phyloP scores from a whole-genome alignment of 768 basidiomycete genomes.

The Rhodotorula diobovata region DNA sequence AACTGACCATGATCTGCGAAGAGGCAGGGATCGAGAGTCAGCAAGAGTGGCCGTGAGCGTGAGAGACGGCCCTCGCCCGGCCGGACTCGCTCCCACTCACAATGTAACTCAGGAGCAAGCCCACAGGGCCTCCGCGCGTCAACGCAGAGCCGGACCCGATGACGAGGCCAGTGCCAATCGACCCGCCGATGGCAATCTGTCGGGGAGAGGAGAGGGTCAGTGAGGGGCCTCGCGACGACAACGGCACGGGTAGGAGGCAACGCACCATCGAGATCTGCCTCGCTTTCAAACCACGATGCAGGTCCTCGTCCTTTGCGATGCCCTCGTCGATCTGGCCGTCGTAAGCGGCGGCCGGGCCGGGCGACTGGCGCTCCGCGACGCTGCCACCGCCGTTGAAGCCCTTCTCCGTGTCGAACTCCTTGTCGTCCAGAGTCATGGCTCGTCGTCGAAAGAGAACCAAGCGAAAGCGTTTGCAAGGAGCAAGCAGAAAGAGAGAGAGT shows the following conservation, averaged over 20 bases:
- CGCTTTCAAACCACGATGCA: slow-evolving; percentile 30
- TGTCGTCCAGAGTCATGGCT: no score
- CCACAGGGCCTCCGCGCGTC: slow-evolving; percentile 26
- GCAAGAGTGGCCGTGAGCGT: not conserved
- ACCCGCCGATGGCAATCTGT: slow-evolving; percentile 24
- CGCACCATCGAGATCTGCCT: slow-evolving; percentile 26
- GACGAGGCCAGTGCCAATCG: slow-evolving; percentile 16
- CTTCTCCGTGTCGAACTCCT: no score
- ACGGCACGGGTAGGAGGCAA: rapidly evolving
- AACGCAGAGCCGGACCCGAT: not conserved
- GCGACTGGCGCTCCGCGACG: no score
- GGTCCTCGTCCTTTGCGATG: slow-evolving; percentile 2
- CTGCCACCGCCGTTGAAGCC: no score
- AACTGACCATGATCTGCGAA: not conserved
- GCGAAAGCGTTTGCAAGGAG: no score
- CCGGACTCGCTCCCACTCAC: slow-evolving; percentile 10
- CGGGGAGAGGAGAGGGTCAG: not conserved
- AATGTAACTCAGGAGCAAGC: slow-evolving; percentile 25
- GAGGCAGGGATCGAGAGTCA: not conserved
- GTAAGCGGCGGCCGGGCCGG: not conserved
- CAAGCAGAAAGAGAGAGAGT: no score
- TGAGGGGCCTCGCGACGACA: no score
- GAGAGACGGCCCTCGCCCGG: no score
- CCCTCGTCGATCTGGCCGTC: slow-evolving; percentile 21
- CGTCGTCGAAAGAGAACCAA: no score